Evolutionary conservation across 2,329 filamentous ascomycete species (phyloP), one percentile per base, ranked within the genome.

Genomic region (Leptographium lundbergii): DNA sequence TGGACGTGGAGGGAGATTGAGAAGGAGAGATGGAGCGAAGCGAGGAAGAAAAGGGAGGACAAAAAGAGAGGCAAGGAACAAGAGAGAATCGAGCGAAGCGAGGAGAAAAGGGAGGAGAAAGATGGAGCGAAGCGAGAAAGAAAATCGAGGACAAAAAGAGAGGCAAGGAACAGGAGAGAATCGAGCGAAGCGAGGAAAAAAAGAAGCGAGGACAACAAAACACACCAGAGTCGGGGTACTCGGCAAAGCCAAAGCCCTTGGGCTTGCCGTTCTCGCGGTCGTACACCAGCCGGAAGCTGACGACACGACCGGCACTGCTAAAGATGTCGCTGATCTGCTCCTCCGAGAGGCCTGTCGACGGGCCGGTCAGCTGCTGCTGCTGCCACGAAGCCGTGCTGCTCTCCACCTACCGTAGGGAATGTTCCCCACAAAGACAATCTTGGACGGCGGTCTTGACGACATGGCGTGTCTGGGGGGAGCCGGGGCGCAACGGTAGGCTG

Each of bases 281-380:
- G 73, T 96, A 95, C 64, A 97, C 92, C 55, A 97, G 81, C 57
- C 92, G 85, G 71, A 97, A 97, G 70, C 88, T 92, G 61, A 95
- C 79, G 1, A 97, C 92, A 64, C 91, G 89, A 60, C 94, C 94
- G 57, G 89, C 91, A 64, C 88, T 87, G 69, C 86, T 89, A 72
- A 97, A 95, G 62, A 95, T 95, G 66, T 96, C 89, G 69, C 87
- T 87, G 67, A 99, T 96, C 71, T 96, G 89, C 71, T 97, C 91
- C 74, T 99, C 94, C 34, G 91, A 95, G 64, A 96, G 85, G 63
- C 92, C 91, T 96, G 22, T 17, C 3, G 25, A 25, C 4, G 25
- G 25, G 14, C 27, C 19, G 17, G 10, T 10, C 4, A 52, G 7
- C 36, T 14, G 13, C 36, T 3, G 11, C 36, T 1, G 47, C 47